Evolutionary conservation across 2,329 filamentous ascomycete species (phyloP).

Genomic region (Paecilomyces sp.): DNA sequence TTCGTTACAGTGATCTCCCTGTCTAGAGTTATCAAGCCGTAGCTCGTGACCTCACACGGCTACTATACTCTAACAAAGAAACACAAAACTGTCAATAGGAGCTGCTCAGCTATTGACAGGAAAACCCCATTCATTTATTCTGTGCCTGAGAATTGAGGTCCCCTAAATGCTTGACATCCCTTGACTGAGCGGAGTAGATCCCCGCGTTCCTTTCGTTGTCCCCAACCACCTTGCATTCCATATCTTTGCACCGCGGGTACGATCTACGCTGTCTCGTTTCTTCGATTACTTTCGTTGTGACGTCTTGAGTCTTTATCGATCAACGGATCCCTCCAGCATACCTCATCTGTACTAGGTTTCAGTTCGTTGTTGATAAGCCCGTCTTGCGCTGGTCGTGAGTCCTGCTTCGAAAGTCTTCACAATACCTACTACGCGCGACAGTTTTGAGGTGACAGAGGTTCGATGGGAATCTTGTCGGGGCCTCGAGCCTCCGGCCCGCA

Average conservation of each 20-base stretch:
- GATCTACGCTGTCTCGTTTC: background rate
- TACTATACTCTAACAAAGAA: background rate
- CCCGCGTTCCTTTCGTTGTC: background rate
- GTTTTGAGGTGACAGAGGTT: slow-evolving; percentile 5
- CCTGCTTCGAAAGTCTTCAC: background rate
- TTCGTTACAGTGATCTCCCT: background rate
- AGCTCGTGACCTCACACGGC: background rate
- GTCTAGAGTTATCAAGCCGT: background rate
- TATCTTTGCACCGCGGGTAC: background rate
- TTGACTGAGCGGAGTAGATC: background rate
- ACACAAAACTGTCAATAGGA: background rate
- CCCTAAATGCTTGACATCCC: background rate
- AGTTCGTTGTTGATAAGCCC: background rate
- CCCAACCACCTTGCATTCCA: background rate
- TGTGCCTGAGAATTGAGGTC: background rate
- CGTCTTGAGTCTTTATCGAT: background rate
- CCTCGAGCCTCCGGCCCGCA: slow-evolving; percentile 8
- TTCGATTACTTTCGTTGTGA: background rate
- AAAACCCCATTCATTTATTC: background rate
- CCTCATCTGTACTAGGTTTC: background rate
- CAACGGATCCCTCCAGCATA: background rate
- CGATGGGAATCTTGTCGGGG: slow-evolving; percentile 7
- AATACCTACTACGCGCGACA: background rate
- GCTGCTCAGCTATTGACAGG: background rate
- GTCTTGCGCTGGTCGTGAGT: background rate